Percentiles rank a stretch among this genome's conserved stretches.
phyloP scores from a whole-genome alignment of 345 rosid genomes.

The Aquilaria malaccensis region DNA sequence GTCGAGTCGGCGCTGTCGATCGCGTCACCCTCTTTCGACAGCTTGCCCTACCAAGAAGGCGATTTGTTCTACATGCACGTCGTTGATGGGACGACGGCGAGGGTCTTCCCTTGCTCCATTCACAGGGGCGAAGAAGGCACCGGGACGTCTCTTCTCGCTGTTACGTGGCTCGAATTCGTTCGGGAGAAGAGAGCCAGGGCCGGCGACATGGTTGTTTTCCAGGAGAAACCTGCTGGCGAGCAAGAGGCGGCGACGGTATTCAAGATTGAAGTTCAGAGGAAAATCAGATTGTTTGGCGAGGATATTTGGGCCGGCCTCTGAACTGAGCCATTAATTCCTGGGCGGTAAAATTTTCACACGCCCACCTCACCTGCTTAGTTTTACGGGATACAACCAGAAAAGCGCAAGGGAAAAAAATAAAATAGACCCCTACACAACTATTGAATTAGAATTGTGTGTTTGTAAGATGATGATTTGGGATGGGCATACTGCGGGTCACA shows the following conservation, averaged over 20 bases:
- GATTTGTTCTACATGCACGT: background rate
- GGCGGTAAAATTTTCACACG: too few relatives aligned
- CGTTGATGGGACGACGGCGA: background rate
- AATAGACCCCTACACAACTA: too few relatives aligned
- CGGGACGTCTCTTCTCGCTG: background rate
- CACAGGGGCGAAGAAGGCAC: background rate
- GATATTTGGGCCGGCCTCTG: conserved; percentile 9
- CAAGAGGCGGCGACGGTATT: background rate
- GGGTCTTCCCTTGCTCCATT: background rate
- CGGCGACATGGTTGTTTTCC: background rate
- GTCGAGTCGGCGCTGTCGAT: background rate
- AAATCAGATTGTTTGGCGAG: conserved; percentile 7
- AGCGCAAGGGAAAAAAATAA: too few relatives aligned
- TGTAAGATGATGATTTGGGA: too few relatives aligned
- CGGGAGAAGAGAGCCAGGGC: background rate
- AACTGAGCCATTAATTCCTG: too few relatives aligned
- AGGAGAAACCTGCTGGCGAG: background rate
- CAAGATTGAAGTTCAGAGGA: conserved; percentile 8
- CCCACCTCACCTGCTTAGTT: too few relatives aligned
- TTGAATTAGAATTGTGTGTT: too few relatives aligned
- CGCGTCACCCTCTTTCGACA: background rate
- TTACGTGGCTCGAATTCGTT: background rate
- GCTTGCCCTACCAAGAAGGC: background rate
- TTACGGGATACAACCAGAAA: too few relatives aligned
- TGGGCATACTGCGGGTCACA: too few relatives aligned